Percentiles rank a stretch among this genome's conserved stretches.
phyloP scores from a whole-genome alignment of 345 rosid genomes.

The Adansonia digitata region DNA sequence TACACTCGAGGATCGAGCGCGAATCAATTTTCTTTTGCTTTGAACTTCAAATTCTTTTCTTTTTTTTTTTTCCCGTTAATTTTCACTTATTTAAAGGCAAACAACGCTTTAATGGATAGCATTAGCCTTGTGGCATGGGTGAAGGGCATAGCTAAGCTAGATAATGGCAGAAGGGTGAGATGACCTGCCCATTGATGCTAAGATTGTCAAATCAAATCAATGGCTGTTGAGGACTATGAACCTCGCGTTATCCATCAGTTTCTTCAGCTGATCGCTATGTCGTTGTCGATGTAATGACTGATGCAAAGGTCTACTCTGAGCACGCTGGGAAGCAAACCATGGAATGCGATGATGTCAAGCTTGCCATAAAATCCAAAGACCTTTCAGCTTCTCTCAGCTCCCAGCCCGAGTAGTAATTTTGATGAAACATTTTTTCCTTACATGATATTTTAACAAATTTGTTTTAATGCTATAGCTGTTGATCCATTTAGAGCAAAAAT shows the following conservation, averaged over 20 bases:
- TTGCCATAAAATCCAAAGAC: slow-evolving; percentile 80
- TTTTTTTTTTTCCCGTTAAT: too few species aligned
- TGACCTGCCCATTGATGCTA: slow-evolving; percentile 79
- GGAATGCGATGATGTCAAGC: slow-evolving; percentile 82
- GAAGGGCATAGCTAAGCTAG: not conserved
- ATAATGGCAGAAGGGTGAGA: slow-evolving; percentile 55
- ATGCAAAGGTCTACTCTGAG: slow-evolving; percentile 85
- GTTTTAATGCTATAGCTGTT: not conserved
- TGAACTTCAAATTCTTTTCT: too few species aligned
- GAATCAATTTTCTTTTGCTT: too few species aligned
- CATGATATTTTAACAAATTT: not conserved
- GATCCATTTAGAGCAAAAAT: not conserved
- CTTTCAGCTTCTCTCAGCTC: slow-evolving; percentile 86
- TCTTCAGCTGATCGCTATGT: slow-evolving; percentile 72
- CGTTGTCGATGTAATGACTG: slow-evolving; percentile 66
- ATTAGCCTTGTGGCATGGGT: not conserved
- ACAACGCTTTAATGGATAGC: too few species aligned
- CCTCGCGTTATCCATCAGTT: slow-evolving; percentile 85
- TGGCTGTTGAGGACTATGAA: slow-evolving; percentile 88
- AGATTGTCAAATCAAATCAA: slow-evolving; percentile 69
- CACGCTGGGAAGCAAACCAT: slow-evolving; percentile 75
- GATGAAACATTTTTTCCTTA: not conserved
- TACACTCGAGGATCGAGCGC: too few species aligned
- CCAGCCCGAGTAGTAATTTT: slow-evolving; percentile 76
- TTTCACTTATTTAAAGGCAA: too few species aligned